A percentile compares a stretch with the other conserved stretches of the same genome.
Conservation (phyloP, 306 rosid species). For the Quercus engelmannii region DNA sequence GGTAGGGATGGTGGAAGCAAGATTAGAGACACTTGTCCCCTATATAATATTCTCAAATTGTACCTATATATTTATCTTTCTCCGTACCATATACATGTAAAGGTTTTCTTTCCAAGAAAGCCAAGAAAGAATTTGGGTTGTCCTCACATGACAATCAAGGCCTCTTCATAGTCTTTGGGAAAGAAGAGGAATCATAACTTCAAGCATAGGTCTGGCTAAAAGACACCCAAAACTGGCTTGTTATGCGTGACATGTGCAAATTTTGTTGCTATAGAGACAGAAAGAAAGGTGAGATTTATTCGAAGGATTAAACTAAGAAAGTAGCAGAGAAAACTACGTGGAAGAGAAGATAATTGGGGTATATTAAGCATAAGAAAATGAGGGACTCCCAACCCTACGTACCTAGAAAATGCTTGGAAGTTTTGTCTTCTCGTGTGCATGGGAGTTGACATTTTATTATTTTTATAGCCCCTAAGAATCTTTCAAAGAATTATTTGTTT, state of each 20-base stretch:
- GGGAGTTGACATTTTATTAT: constrained; percentile 31
- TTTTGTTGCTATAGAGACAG: constrained; percentile 5
- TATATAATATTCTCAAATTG: constrained; percentile 38
- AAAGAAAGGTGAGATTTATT: constrained; percentile 25
- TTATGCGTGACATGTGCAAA: constrained; percentile 22
- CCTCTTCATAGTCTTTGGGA: constrained; percentile 9
- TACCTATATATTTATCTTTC: constrained; percentile 27
- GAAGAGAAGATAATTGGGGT: background rate
- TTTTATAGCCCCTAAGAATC: constrained; percentile 33
- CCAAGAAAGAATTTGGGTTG: constrained; percentile 43
- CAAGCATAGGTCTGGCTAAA: constrained; percentile 50
- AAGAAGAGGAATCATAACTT: constrained; percentile 40
- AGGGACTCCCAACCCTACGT: background rate
- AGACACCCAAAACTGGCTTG: constrained; percentile 46
- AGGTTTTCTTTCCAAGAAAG: constrained; percentile 36
- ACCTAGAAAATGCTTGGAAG: constrained; percentile 12
- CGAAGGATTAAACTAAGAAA: background rate
- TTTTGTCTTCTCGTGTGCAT: constrained; percentile 34
- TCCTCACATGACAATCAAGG: constrained; percentile 20
- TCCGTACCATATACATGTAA: constrained; percentile 32
- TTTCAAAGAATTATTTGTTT: constrained; percentile 32
- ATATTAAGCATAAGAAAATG: background rate
- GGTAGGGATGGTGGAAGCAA: constrained; percentile 23
- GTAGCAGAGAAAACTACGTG: background rate
- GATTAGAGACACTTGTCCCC: constrained; percentile 30